A percentile compares a stretch with the other conserved stretches of the same genome.
phyloP scores from a whole-genome alignment of 257 asterid genomes.

The Solanum bulbocastanum region DNA sequence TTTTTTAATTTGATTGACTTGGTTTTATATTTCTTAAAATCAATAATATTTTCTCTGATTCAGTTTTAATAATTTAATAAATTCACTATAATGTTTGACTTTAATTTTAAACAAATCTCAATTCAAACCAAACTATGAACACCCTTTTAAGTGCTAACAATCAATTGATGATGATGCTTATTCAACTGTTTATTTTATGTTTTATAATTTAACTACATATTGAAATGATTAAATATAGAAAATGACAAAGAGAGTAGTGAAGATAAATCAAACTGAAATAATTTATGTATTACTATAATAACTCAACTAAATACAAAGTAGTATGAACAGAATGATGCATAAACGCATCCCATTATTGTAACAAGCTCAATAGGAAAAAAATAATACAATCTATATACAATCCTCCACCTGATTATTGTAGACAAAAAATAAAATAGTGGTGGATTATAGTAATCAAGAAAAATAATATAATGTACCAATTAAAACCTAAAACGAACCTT shows the following conservation, averaged over 20 bases:
- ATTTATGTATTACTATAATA: not conserved
- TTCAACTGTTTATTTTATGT: not conserved
- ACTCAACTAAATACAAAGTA: not conserved
- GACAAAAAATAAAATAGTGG: not conserved
- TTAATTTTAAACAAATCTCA: not conserved
- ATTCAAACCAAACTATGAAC: not conserved
- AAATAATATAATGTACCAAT: not conserved
- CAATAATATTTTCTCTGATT: not conserved
- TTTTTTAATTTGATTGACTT: too few species aligned
- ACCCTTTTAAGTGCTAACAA: not conserved
- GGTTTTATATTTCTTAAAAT: too few species aligned
- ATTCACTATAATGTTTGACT: not conserved
- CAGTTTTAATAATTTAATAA: too few species aligned
- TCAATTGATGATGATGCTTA: not conserved
- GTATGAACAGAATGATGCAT: not conserved
- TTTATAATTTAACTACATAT: not conserved
- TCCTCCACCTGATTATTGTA: slow-evolving; percentile 7
- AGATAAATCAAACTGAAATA: not conserved
- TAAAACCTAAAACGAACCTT: slow-evolving; percentile 67
- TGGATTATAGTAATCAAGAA: not conserved
- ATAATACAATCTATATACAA: not conserved
- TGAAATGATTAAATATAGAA: too few species aligned
- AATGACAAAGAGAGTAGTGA: not conserved
- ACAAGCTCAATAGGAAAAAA: not conserved
- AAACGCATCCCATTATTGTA: not conserved